phyloP scores from a whole-genome alignment of 176 grass and related monocot species.

The Raddia distichophylla region DNA sequence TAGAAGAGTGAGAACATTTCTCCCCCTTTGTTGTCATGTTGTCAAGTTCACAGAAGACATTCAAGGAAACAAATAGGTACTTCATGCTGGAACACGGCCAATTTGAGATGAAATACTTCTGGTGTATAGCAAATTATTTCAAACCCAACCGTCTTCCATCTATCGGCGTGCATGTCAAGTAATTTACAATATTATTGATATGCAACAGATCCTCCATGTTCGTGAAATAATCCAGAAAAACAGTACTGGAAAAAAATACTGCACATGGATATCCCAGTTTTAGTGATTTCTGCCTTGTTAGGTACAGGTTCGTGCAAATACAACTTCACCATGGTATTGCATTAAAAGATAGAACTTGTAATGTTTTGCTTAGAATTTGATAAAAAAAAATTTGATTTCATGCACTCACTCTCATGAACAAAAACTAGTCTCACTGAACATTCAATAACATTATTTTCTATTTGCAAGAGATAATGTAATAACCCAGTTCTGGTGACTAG shows the following conservation, averaged over 20 bases:
- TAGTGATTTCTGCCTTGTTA: not conserved
- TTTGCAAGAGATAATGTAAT: not conserved
- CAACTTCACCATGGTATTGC: not conserved
- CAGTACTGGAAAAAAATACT: too few species aligned
- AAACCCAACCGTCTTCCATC: not conserved
- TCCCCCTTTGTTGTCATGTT: not conserved
- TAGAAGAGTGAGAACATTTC: not conserved
- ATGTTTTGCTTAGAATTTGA: conserved; percentile 1
- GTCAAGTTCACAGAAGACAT: not conserved
- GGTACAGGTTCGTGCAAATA: not conserved
- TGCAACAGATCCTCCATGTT: not conserved
- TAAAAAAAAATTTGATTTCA: not conserved
- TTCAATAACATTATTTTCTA: not conserved
- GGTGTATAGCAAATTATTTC: not conserved
- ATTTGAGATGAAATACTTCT: not conserved
- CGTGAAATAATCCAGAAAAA: not conserved
- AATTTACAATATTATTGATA: not conserved
- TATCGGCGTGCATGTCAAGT: not conserved
- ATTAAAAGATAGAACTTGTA: not conserved
- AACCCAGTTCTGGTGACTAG: not conserved
- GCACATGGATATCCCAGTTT: not conserved
- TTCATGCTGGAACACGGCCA: not conserved
- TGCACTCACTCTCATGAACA: not conserved
- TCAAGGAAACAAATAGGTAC: not conserved
- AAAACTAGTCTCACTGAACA: not conserved